Percentiles rank a stretch among this genome's conserved stretches.
phyloP scores from a whole-genome alignment of 2,329 filamentous ascomycete genomes.

The Helotiales sp. region DNA sequence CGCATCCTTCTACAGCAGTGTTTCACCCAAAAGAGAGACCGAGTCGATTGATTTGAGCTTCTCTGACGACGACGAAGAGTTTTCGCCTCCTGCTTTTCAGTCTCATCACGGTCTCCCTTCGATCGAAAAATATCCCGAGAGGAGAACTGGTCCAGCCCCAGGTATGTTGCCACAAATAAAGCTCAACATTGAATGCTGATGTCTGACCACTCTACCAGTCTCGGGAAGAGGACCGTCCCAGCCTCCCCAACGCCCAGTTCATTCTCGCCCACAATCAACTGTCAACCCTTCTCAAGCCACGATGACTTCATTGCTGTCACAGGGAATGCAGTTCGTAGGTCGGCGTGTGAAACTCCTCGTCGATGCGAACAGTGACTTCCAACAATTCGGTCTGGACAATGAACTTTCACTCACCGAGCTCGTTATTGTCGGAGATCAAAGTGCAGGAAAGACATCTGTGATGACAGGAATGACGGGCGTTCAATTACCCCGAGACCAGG shows the following conservation, averaged over 20 bases:
- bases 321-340: conserved; percentile 54
- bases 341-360: conserved; percentile 65
- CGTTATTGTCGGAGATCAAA: conserved; percentile 83
- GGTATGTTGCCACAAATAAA: neutral
- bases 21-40: conserved; percentile 13
- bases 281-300: neutral
- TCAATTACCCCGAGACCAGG: conserved; percentile 67
- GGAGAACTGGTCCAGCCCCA: neutral
- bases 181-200: neutral
- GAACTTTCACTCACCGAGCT: conserved; percentile 70
- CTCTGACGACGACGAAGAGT: conserved; percentile 13
- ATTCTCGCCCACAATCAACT: neutral
- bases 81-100: neutral
- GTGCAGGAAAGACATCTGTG: conserved; percentile 74
- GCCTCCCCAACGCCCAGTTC: neutral
- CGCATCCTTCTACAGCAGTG: conserved; percentile 12
- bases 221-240: neutral
- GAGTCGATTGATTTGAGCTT: conserved; percentile 6
- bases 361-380: conserved; percentile 65
- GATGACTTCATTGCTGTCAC: conserved; percentile 9
- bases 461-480: conserved; percentile 67
- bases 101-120: conserved; percentile 4
- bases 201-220: neutral
- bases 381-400: conserved; percentile 71
- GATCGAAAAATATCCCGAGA: neutral